Evolutionary conservation across 2,329 filamentous ascomycete species (phyloP), one percentile per base, ranked within the genome.

Genomic region (Colletotrichum chrysophilum): DNA sequence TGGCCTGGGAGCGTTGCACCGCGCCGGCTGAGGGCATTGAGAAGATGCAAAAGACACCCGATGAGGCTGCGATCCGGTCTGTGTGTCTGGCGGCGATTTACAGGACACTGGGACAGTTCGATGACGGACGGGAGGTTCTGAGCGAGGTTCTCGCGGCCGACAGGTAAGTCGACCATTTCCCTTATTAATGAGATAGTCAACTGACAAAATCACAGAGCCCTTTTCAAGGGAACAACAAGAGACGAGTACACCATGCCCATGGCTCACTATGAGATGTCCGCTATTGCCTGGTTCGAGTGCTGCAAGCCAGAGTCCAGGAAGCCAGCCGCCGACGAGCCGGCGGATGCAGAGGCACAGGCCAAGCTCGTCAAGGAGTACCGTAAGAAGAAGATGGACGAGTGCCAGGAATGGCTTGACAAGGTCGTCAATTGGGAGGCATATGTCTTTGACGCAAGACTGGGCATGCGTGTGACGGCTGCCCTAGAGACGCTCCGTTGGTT

Each of bases 191-290:
- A 2, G 12, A 30, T 3, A 48, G 55, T 7, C n/a, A 34, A 12
- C 62, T 75, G 48, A 70, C 52, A 30, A 52, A 36, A 60, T 32
- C 10, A 48, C 60, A 92, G 91, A 64, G 78, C 83, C 2, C 80
- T 84, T 14, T 92, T 93, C 82, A 93, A 90, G 77, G 93, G 93
- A 3, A 80, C 86, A 1, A 87, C 90, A 3, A 92, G 89, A 73
- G 94, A 96, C 74, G 93, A 94, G 79, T 96, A 94, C 87, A 88
- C 92, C 12, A 87, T 90, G 8, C 95, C 96, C 0, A 91, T 93
- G 1, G 95, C 94, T 2, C 89, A 95, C 78, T 98, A 98, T 84
- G 97, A 99, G 85, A 91, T 97, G 87, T 96, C 93, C 0, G 95
- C 94, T 9, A 91, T 95, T 70, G 87, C 93, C 2, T 99, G 96